phyloP scores from a whole-genome alignment of 1,139 yeast species.

The Geotrichum reessii region DNA sequence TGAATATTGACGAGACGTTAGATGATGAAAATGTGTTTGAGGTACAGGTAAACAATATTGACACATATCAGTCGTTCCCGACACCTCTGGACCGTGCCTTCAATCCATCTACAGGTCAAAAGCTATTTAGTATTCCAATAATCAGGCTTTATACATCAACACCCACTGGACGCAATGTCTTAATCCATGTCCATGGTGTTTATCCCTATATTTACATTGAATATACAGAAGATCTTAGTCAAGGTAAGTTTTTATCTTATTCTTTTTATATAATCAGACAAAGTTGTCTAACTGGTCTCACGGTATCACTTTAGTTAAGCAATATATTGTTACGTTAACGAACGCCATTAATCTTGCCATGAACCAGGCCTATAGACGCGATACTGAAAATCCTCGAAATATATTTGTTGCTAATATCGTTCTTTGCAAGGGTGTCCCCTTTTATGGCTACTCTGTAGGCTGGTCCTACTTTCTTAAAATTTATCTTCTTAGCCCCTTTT shows the following conservation, averaged over 20 bases:
- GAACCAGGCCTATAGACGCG: conserved; percentile 29
- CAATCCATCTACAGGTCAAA: conserved; percentile 26
- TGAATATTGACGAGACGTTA: neutral
- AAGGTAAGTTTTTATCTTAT: conserved; percentile 20
- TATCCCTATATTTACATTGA: conserved; percentile 75
- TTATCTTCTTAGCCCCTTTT: conserved; percentile 58
- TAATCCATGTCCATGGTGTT: conserved; percentile 76
- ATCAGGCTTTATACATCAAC: conserved; percentile 70
- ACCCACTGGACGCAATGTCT: conserved; percentile 48
- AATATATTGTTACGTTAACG: conserved; percentile 24
- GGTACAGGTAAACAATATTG: conserved; percentile 42
- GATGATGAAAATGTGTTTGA: neutral
- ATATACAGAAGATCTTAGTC: conserved; percentile 40
- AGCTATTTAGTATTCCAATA: conserved; percentile 54
- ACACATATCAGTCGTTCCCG: conserved; percentile 54
- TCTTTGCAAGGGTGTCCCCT: conserved; percentile 69
- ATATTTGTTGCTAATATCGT: conserved; percentile 61
- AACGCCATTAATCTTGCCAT: conserved; percentile 31
- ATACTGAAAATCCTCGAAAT: conserved; percentile 29
- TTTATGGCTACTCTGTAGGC: conserved; percentile 77
- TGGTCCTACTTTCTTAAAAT: conserved; percentile 61
- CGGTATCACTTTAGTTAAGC: conserved; percentile 21
- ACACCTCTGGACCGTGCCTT: conserved; percentile 39
- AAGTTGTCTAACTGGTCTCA: neutral
- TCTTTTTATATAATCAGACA: neutral